Conservation (phyloP, 208 protist genomes). For the Leishmania gerbilli region DNA sequence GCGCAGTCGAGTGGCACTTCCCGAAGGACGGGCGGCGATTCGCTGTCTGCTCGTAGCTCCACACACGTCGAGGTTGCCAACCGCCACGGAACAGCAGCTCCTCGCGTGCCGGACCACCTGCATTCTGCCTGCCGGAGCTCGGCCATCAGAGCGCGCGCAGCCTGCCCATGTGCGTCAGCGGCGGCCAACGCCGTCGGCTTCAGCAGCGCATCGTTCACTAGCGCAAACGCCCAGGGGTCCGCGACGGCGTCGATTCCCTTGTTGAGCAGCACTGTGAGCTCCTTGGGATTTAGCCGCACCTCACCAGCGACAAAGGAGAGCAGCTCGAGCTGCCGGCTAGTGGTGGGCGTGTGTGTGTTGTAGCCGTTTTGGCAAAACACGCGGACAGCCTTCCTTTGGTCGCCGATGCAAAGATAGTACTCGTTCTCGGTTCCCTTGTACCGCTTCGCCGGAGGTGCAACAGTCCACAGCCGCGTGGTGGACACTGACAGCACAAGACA, state of each 20-base stretch:
- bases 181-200: constrained; percentile 31
- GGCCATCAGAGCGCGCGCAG: background rate
- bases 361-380: constrained; percentile 42
- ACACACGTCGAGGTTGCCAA: background rate
- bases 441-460: constrained; percentile 9
- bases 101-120: background rate
- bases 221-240: constrained; percentile 46
- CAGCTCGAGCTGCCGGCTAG: constrained; percentile 33
- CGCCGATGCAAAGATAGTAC: constrained; percentile 43
- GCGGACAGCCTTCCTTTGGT: constrained; percentile 37
- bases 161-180: background rate
- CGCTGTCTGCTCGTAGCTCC: background rate
- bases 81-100: background rate
- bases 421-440: constrained; percentile 20
- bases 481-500: constrained; percentile 61
- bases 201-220: constrained; percentile 55
- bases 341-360: background rate
- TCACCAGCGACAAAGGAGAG: constrained; percentile 51
- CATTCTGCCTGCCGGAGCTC: constrained; percentile 7
- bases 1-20: constrained; percentile 10
- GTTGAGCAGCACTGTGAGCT: constrained; percentile 40
- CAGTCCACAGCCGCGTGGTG: constrained; percentile 29
- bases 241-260: constrained; percentile 48
- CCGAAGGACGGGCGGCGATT: background rate
- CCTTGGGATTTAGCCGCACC: constrained; percentile 34